Percentiles rank a stretch among this genome's conserved stretches.
phyloP scores from a whole-genome alignment of 1,284 basidiomycete species.

The Gomphus sp. region DNA sequence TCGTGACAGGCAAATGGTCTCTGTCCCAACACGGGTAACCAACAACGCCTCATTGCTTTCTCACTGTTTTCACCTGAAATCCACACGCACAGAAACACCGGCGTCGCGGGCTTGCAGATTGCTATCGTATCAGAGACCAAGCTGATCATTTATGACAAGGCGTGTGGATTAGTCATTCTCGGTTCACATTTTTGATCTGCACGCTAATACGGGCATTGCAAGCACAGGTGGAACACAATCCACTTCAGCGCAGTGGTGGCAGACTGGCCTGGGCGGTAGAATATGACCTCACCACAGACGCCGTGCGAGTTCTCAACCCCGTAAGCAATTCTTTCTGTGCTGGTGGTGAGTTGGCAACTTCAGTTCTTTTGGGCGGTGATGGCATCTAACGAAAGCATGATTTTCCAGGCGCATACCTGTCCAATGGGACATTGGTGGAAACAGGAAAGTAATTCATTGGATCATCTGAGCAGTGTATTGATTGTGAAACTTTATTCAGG shows the following conservation, averaged over 20 bases:
- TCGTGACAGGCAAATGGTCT: neutral
- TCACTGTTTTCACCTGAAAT: neutral
- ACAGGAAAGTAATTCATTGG: neutral
- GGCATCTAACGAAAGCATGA: neutral
- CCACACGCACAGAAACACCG: neutral
- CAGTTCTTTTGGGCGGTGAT: too few relatives aligned
- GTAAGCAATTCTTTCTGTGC: slow-evolving; percentile 85
- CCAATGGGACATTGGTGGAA: slow-evolving; percentile 68
- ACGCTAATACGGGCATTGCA: too few relatives aligned
- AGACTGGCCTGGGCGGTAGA: slow-evolving; percentile 67
- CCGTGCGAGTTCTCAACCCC: slow-evolving; percentile 53
- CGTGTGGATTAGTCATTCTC: too few relatives aligned
- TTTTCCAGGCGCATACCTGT: slow-evolving; percentile 20
- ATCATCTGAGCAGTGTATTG: neutral
- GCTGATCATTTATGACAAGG: neutral
- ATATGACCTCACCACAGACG: slow-evolving; percentile 58
- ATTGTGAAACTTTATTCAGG: neutral
- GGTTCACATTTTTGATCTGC: too few relatives aligned
- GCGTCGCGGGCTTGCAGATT: neutral
- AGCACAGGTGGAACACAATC: slow-evolving; percentile 10
- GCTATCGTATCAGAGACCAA: neutral
- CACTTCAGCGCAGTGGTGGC: slow-evolving; percentile 32
- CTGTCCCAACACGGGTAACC: neutral
- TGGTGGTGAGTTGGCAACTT: slow-evolving; percentile 51
- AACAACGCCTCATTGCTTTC: too few relatives aligned